phyloP scores from a whole-genome alignment of 768 basidiomycete species.

The Coprinopsis strossmayeri region DNA sequence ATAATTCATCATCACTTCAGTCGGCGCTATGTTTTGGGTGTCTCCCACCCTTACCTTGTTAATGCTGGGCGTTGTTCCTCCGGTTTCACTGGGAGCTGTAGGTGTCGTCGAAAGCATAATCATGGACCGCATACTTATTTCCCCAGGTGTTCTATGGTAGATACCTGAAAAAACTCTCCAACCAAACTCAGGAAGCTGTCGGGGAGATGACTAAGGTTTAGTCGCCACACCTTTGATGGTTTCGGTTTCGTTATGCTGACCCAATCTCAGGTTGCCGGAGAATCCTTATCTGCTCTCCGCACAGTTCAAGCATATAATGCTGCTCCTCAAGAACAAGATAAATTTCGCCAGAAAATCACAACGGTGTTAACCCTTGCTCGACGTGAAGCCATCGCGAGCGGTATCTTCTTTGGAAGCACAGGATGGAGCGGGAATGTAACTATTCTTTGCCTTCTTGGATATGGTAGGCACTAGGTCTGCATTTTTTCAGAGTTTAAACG shows the following conservation, averaged over 20 bases:
- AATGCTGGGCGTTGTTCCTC: conserved; percentile 91
- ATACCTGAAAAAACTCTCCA: conserved; percentile 87
- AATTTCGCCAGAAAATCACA: conserved; percentile 64
- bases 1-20: conserved; percentile 28
- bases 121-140: conserved; percentile 1
- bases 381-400: conserved; percentile 85
- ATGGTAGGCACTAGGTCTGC: conserved; percentile 44
- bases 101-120: conserved; percentile 15
- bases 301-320: conserved; percentile 94
- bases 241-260: not conserved
- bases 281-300: conserved; percentile 79
- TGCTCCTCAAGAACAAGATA: conserved; percentile 62
- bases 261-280: conserved; percentile 64
- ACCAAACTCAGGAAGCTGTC: conserved; percentile 88
- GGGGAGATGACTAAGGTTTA: conserved; percentile 86
- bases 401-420: conserved; percentile 88
- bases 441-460: conserved; percentile 80
- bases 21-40: conserved; percentile 93
- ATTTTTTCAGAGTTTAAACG: not conserved
- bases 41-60: conserved; percentile 82
- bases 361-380: conserved; percentile 68
- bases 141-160: conserved; percentile 84
- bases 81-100: conserved; percentile 80
- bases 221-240: conserved; percentile 16
- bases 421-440: conserved; percentile 95